Evolutionary conservation across 257 asterid genomes (phyloP).

Genomic region (Salvia splendens): DNA sequence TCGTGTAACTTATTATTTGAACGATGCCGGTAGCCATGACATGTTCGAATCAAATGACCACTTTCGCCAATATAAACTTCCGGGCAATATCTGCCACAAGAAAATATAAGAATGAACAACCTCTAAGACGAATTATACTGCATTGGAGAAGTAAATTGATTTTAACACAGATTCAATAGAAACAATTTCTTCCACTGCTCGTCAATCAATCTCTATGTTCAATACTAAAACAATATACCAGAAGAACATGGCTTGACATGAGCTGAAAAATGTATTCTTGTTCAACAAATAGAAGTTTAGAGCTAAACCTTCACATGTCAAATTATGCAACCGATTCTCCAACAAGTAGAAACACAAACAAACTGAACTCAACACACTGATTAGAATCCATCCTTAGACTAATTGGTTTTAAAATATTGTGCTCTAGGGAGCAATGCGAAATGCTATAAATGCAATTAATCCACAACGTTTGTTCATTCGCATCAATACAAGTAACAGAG

Average conservation of each 20-base stretch:
- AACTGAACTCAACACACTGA: not conserved
- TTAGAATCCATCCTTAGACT: not conserved
- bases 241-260: not conserved
- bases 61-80: slow-evolving; percentile 78
- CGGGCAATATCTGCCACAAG: slow-evolving; percentile 63
- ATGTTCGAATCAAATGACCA: slow-evolving; percentile 80
- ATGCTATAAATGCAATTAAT: not conserved
- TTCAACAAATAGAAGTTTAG: not conserved
- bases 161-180: not conserved
- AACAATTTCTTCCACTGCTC: not conserved
- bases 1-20: slow-evolving; percentile 60
- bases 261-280: not conserved
- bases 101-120: slow-evolving; percentile 6
- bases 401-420: not conserved
- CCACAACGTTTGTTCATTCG: not conserved
- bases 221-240: not conserved
- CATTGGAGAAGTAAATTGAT: not conserved
- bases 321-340: not conserved
- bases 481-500: not conserved
- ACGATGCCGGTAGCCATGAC: slow-evolving; percentile 64
- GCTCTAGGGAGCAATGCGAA: too few species aligned
- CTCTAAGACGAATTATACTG: not conserved
- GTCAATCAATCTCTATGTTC: too few species aligned
- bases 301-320: not conserved
- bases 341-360: not conserved